Base-by-base conservation (phyloP, 306 rosid genomes). In the Quercus berberidifolia region DNA sequence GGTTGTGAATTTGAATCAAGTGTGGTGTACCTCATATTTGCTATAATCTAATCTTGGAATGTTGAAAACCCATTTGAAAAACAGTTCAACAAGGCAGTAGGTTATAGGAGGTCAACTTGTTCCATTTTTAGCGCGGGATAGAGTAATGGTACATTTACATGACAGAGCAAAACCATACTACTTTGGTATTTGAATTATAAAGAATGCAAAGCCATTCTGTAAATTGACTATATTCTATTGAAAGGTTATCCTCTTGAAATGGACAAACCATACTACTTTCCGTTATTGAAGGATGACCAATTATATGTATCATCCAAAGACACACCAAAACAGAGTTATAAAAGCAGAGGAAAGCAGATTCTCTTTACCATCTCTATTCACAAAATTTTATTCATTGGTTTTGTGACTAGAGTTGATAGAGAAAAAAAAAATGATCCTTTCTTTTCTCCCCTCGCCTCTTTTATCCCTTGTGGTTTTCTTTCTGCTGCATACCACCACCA, bases 401-500 rank as follows among this genome's bases (percentile, higher is more conserved):
- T n/a, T 41, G 6, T 20, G 5, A 1, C 13, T 17, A 23, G 8
- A 60, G 31, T 25, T 69, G 51, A 19, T 43, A 60, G 9, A 23
- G 75, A n/a, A 76, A 51, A 5, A 7, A 6, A 35, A 35, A 35
- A 91, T 91, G 91, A 67, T 46, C 1, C 21, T 17, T 30, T 59
- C 79, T 20, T 21, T 28, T 46, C 26, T 30, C 33, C 67, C 74
- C 82, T 74, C 55, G 25, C 20, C 74, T 28, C 41, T 89, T 41
- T 21, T 82, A 5, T 72, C 82, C 10, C n/a, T 88, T 74, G 30
- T 89, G 51, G 17, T 90, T 20, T 75, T 75, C 67, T 43, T 71
- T 76, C 33, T 89, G 49, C 65, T 84, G 28, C 88, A 77, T 10
- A 15, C 74, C 10, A 85, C 82, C 2, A 28, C 79, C 1, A 55